Base-by-base conservation (phyloP, 1,284 basidiomycete species). In the Neonothopanus nambi region DNA sequence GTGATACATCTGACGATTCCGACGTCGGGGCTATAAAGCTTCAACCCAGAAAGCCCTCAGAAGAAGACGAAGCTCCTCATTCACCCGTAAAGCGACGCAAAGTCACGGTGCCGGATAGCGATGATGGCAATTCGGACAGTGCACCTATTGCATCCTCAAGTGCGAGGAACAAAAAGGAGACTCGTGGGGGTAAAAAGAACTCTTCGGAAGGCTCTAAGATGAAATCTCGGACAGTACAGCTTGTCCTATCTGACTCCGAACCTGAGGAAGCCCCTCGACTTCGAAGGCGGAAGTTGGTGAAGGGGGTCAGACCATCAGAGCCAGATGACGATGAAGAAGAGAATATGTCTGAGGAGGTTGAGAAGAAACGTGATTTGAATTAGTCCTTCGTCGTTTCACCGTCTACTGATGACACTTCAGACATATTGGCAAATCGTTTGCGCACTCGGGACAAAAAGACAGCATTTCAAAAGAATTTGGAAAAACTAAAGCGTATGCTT, bases 401-500 rank as follows among this genome's bases (percentile, higher is more conserved):
- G 11, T 13, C n/a, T 18, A 20, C 21, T 45, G 51, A 33, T n/a
- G 39, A 21, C 17, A 13, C 23, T 35, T 17, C 58, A 91, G 85
- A 73, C 52, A 85, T 92, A 23, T 69, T 91, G 43, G 73, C 83
- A 30, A 71, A 69, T 6, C 82, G 90, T 36, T 67, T 91, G 21
- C 81, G 90, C 33, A 68, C 70, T 28, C 78, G 87, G 20, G 73
- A 74, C 48, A 88, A 82, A 64, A 77, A 78, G 64, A 80, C 81
- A 12, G 59, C 67, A 3, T 90, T 81, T 63, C 82, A 87, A 59
- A 76, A 76, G 62, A 86, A 81, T 58, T 67, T 92, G 3, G 85
- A 87, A 56, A 80, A 70, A 57, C 62, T 91, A 48, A 87, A 81
- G 70, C 73, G 89, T 79, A 48, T 46, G 65, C 57, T 26, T 18